Evolutionary conservation across 2,329 filamentous ascomycete genomes (phyloP), one percentile per base, ranked within the genome.

Genomic region (Tothia fuscella): DNA sequence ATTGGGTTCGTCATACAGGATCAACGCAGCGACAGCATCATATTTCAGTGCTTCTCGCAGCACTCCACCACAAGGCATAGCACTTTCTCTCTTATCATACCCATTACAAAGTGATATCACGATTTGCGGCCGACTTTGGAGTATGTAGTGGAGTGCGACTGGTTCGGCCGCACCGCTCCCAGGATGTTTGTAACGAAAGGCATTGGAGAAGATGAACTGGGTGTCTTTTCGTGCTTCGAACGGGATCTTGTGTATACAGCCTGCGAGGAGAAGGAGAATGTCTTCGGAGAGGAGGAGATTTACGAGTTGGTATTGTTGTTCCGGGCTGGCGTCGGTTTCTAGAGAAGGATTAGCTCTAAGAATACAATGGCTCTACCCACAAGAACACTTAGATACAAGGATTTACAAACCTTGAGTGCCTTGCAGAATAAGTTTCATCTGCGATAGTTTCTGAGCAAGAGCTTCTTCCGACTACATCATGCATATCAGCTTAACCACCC

Each of bases 141-240:
- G 80, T 45, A 95, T 82, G 58, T 93, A 93, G 50, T 85, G 82
- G 44, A 98, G 71, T 20, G 91, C 87, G 38, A 88, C 76, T 0
- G 87, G 86, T 47, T 93, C 85, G 50, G 74, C 70, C 16, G 79
- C 76, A 2, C 73, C 74, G 32, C 73, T 75, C 31, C 64, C 63
- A 9, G 76, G 69, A 5, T 82, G 82, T 49, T 84, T 83, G 68
- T 91, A 95, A 50, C 88, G 84, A 58, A 95, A 86, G 51, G 93
- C 82, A 60, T 89, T 91, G 30, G 87, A 94, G 65, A 96, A 91
- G 58, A 95, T 91, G 48, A 91, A 84, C 59, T 95, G 89, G 10
- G 85, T 84, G 57, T 95, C 89, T 67, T 95, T 96, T 55, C 89
- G 80, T 28, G 88, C 85, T 66, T 98, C 91, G 67, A 98, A 98